Conservation (phyloP, 1,284 basidiomycete genomes). For the Puccinia polysora region DNA sequence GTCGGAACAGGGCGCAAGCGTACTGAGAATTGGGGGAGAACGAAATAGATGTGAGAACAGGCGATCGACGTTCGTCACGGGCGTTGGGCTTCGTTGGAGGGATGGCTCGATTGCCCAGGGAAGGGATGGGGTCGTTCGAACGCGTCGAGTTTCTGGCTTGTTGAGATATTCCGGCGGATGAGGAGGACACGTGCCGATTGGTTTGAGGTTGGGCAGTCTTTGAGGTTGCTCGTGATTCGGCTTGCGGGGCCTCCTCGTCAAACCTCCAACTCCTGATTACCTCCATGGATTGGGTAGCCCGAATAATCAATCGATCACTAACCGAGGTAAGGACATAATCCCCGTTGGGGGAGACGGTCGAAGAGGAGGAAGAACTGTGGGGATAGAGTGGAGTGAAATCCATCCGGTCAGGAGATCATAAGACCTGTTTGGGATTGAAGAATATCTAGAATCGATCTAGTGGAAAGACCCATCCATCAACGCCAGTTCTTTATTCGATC, state of each 20-base stretch:
- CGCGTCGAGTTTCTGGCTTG: background rate
- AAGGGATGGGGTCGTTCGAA: slow-evolving; percentile 12
- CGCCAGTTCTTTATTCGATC: too few relatives aligned
- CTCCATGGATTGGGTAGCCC: slow-evolving; percentile 10
- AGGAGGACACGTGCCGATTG: background rate
- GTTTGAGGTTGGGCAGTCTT: background rate
- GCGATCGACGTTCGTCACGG: slow-evolving; percentile 9
- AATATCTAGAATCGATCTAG: too few relatives aligned
- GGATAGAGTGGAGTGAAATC: slow-evolving; percentile 42
- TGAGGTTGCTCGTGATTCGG: background rate
- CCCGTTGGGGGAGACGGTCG: slow-evolving; percentile 29
- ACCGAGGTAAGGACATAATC: slow-evolving; percentile 30
- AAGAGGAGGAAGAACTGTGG: slow-evolving; percentile 28
- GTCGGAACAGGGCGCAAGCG: slow-evolving; percentile 14
- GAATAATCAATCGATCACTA: slow-evolving; percentile 24
- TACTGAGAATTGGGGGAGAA: slow-evolving; percentile 31
- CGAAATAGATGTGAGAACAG: slow-evolving; percentile 23
- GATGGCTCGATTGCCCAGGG: background rate
- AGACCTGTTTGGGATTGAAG: too few relatives aligned
- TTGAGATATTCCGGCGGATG: slow-evolving; percentile 10
- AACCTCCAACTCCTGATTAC: slow-evolving; percentile 32
- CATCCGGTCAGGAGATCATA: slow-evolving; percentile 4
- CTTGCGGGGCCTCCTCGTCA: background rate
- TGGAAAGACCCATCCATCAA: too few relatives aligned
- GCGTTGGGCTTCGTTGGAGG: background rate